A percentile compares a stretch with the other conserved stretches of the same genome.
Evolutionary conservation across 306 rosid species (phyloP).

Genomic region (Castanea mollissima): DNA sequence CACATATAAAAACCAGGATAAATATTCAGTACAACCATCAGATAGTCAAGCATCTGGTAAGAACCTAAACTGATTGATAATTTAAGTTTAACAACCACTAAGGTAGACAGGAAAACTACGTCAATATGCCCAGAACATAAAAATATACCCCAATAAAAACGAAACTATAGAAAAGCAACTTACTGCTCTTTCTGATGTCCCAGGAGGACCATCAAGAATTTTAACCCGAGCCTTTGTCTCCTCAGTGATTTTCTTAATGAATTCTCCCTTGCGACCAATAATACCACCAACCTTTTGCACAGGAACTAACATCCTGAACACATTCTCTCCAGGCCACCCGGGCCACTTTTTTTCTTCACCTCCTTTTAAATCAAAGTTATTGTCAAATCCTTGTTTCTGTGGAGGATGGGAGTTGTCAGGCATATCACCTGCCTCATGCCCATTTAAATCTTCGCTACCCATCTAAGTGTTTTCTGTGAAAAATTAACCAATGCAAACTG

Average conservation of each 20-base stretch:
- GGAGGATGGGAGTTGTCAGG: constrained; percentile 31
- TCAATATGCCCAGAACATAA: not conserved
- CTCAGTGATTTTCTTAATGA: constrained; percentile 86
- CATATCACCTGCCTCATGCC: constrained; percentile 38
- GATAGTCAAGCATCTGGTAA: not conserved
- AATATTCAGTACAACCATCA: not conserved
- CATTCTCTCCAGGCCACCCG: constrained; percentile 99
- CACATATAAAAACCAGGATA: not conserved
- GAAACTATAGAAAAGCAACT: constrained; percentile 35
- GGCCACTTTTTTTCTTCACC: constrained; percentile 85
- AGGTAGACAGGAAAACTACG: not conserved
- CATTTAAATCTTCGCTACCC: constrained; percentile 49
- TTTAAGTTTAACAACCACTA: not conserved
- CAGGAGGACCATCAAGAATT: constrained; percentile 94
- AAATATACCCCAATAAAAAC: not conserved
- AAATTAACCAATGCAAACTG: constrained; percentile 11
- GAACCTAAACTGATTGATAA: not conserved
- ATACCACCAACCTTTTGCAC: constrained; percentile 94
- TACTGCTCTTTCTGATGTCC: constrained; percentile 97
- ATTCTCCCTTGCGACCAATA: constrained; percentile 97
- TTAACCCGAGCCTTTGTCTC: constrained; percentile 93
- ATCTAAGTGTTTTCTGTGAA: constrained; percentile 12
- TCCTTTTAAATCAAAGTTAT: constrained; percentile 41
- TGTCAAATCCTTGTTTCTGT: constrained; percentile 33
- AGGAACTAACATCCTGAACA: constrained; percentile 92